Evolutionary conservation across 495 filamentous ascomycete genomes (phyloP), one percentile per base, ranked within the genome.

Genomic region (Paragyromitra xinjiangensis): DNA sequence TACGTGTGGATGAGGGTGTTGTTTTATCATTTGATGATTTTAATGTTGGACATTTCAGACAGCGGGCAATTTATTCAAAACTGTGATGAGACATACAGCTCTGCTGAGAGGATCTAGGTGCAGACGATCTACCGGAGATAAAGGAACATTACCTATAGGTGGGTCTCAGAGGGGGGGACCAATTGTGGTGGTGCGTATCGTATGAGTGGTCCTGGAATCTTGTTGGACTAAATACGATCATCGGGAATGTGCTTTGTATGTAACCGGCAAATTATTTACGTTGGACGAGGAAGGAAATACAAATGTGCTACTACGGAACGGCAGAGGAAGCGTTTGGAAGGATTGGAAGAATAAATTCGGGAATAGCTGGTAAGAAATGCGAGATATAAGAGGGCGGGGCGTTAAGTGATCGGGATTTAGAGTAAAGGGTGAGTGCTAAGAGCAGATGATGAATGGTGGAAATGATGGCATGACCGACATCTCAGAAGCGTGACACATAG

Each of bases 31-130:
- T 56, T 29, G 53, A 26, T 16, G 50, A 42, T 9, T 42, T 44
- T 26, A 39, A 58, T 69, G 53, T 14, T 29, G 51, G 19, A 24
- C 9, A 26, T 55, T 68, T 16, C 39, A 45, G 51, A n/a, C 65
- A 69, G 14, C n/a, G 19, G 48, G 16, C 22, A 69, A 69, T 69
- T 58, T 69, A 69, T 24, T 48, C 16, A 69, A 69, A 68, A 59
- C 66, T 9, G 37, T 19, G 39, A 69, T 59, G 66, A 69, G 34
- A 59, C 67, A 59, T 59, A 67, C 7, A 19, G 11, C 24, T 24
- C 63, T n/a, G 44, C 26, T 44, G 6, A 45, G 50, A 19, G 50
- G 55, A 29, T 58, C 26, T 58, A 34, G 26, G 24, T 58, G 55
- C 26, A 58, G 29, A 34, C 29, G 9, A 34, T 34, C 55, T 29